phyloP scores from a whole-genome alignment of 257 asterid genomes.

The Plantago major region DNA sequence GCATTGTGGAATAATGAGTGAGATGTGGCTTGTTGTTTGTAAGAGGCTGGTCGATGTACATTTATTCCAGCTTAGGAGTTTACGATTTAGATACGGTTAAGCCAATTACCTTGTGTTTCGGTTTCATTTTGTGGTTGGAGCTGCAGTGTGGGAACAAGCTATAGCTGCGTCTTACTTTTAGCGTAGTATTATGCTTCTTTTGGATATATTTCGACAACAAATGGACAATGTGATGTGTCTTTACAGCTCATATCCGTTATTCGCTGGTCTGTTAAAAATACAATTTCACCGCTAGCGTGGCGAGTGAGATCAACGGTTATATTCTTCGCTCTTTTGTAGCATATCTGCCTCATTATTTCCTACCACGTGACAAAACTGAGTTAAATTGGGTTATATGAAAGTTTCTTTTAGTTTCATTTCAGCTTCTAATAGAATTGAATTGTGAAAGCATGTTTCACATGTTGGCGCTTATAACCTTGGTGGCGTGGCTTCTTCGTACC shows the following conservation, averaged over 20 bases:
- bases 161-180: neutral
- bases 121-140: slow-evolving; percentile 4
- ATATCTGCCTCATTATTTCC: neutral
- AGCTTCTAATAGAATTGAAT: neutral
- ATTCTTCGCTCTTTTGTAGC: neutral
- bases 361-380: neutral
- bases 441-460: neutral
- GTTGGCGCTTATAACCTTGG: neutral
- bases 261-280: neutral
- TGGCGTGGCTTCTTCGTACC: too few species aligned
- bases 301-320: neutral
- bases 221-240: neutral
- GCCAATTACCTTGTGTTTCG: too few species aligned
- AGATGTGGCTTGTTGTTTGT: too few species aligned
- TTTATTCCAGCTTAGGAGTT: neutral
- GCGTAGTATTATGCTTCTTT: neutral
- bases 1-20: too few species aligned
- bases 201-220: neutral
- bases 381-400: neutral
- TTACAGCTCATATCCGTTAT: neutral
- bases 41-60: neutral
- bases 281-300: neutral
- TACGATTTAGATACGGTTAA: neutral
- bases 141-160: slow-evolving; percentile 10
- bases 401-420: neutral